Base-by-base conservation (phyloP, 2,329 filamentous ascomycete species). In the Pseudocercospora eumusae region DNA sequence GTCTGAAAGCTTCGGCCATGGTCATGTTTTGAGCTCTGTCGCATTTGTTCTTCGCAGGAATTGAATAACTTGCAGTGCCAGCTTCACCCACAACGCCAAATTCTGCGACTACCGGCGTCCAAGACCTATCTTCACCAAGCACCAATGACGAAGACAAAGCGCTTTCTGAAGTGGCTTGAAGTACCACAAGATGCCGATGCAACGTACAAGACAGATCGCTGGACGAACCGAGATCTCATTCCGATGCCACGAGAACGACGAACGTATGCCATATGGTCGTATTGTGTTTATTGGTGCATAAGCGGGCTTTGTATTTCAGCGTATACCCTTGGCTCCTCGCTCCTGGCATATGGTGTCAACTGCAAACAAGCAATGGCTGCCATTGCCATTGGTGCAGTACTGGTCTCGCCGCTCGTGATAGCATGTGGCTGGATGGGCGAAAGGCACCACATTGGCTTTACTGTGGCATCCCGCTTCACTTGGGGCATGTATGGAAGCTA, bases 401-500 rank as follows among this genome's bases (percentile, higher is more conserved):
- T 56, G 9, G 53, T 56, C 21, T 40, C 53, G 20, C 53, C 53
- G 25, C 25, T 56, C 11, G 53, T 56, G 36, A 56, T 56, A 21
- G 31, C 53, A 2, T 56, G 53, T 33, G 53, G 53, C 18, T 56
- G 53, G 53, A 56, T 56, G 53, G 53, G 53, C 7, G 53, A 56
- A 13, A 15, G 53, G 10, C 53, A 56, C 10, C 53, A 56, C 21
- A 56, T 56, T 15, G 53, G 53, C 2, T 56, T 56, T 20, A 56
- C 53, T 25, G 53, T 56, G 4, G 53, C 53, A 9, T 42, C 36
- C 20, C 53, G 53, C 8, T 56, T 56, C 53, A 44, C 36, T 13
- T 56, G 53, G 53, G 53, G 53, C n/a, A 56, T 56, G 53, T 56
- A 56, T 44, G 53, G 53, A 25, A 42, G 31, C 31, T 56, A 56